Base-by-base conservation (phyloP, 257 asterid species). In the Voacanga thouarsii region DNA sequence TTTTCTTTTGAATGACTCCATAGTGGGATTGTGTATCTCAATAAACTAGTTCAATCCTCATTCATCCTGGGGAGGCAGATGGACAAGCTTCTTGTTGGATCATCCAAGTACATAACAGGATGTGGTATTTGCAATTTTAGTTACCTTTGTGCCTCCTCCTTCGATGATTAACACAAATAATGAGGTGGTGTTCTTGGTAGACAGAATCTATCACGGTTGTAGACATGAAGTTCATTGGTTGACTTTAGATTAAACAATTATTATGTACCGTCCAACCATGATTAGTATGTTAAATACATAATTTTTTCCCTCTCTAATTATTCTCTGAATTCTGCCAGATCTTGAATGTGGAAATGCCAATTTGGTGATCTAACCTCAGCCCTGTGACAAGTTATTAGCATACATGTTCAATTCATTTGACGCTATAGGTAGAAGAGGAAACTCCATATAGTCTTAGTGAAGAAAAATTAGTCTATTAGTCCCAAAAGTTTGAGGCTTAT, bases 221-320 rank as follows among this genome's bases (percentile, higher is more conserved):
- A 80, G 79, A 37, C 50, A 44, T 24, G 67, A 75, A 49, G 49
- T 67, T 49, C 80, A 12, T 23, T 50, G 56, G 72, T 80, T 80
- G 83, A 80, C 80, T 49, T 30, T 33, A 43, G 5, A 33, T 15
- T 21, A 26, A 28, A 71, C 37, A 18, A 65, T 33, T 21, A 77
- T 78, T 39, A 45, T 72, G 51, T 23, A 44, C 44, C 6, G 24
- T 69, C 80, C 69, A 15, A 14, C 57, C 47, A 53, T 66, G 23
- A 45, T 43, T 2, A 23, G 3, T 10, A 18, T 50, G 51, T 65
- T 41, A 1, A 67, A 39, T 19, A 39, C 11, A 19, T 41, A 23
- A n/a, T 23, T 53, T 65, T 3, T 44, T 49, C 50, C 49, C 39
- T 26, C 68, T 60, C 18, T 9, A 60, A 26, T n/a, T 59, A 8